Conservation (phyloP, 1,284 basidiomycete genomes). For the Ceratobasidium sp. region DNA sequence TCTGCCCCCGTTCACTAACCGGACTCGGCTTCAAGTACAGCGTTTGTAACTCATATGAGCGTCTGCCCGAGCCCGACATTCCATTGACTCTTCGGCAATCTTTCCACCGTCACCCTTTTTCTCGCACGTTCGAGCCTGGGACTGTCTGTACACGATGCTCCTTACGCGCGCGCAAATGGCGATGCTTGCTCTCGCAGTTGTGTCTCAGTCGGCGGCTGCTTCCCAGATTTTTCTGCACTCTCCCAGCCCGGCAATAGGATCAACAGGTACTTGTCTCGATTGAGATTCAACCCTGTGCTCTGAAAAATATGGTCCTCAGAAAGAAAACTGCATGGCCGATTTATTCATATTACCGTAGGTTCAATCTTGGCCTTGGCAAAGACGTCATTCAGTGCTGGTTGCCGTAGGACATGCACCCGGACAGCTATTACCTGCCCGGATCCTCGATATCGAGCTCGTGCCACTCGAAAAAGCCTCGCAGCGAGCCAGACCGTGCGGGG, state of each 20-base stretch:
- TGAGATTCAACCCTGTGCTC: constrained; percentile 11
- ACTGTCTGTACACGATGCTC: not conserved
- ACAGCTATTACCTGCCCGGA: constrained; percentile 64
- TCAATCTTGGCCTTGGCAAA: not conserved
- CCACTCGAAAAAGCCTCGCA: constrained; percentile 63
- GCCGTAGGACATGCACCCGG: constrained; percentile 73
- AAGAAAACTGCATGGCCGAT: constrained; percentile 70
- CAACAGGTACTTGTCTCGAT: constrained; percentile 12
- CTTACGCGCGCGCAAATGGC: not conserved
- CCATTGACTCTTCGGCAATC: constrained; percentile 9
- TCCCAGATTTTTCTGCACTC: constrained; percentile 25
- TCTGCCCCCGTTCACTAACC: not conserved
- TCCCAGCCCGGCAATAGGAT: not conserved
- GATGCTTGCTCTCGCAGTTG: not conserved
- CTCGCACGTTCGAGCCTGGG: constrained; percentile 6
- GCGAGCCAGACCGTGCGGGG: constrained; percentile 52
- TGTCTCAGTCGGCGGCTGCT: constrained; percentile 24
- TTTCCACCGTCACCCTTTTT: not conserved
- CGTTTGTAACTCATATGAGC: constrained; percentile 28
- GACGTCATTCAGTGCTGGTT: not conserved
- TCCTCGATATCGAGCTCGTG: constrained; percentile 65
- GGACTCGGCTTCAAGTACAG: not conserved
- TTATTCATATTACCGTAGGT: constrained; percentile 68
- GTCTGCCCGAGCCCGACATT: not conserved
- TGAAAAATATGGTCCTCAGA: not conserved